Percentiles rank a stretch among this genome's conserved stretches.
Conservation (phyloP, 1,284 basidiomycete species). For the Sporisorium scitamineum region DNA sequence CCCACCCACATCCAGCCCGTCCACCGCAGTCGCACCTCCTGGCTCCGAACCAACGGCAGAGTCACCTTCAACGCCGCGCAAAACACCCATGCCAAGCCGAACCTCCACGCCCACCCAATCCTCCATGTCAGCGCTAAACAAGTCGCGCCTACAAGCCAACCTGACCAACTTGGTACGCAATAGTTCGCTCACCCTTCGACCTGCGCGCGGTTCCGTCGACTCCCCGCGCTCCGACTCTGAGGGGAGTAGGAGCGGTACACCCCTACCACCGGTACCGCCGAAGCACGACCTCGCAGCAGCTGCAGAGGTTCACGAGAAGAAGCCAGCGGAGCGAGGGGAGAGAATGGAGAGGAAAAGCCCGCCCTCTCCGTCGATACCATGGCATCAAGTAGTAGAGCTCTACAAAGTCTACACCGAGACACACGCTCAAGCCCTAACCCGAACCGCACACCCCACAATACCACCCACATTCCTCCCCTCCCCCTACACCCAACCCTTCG, state of each 20-base stretch:
- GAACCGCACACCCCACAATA: background rate
- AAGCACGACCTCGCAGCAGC: background rate
- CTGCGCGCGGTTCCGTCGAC: background rate
- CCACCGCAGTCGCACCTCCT: no score
- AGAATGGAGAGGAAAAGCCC: background rate
- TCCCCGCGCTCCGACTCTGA: background rate
- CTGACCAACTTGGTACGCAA: conserved; percentile 25
- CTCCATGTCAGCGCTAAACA: conserved; percentile 2
- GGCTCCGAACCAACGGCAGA: background rate
- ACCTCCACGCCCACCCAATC: conserved; percentile 14
- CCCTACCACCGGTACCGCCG: conserved; percentile 10
- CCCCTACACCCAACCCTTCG: background rate
- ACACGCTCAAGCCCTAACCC: conserved; percentile 24
- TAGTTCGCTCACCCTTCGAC: conserved; percentile 10
- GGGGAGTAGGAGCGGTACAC: background rate
- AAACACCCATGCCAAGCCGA: background rate
- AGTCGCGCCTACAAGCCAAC: conserved; percentile 29
- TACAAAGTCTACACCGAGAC: conserved; percentile 8
- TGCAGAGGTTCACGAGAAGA: background rate
- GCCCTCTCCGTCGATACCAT: background rate
- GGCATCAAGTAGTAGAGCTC: background rate
- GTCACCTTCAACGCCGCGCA: conserved; percentile 7
- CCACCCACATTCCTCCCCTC: conserved; percentile 12
- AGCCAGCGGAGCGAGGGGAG: no score
- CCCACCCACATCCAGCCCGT: background rate